phyloP scores from a whole-genome alignment of 176 grass and related monocot genomes.

The Avena eriantha region DNA sequence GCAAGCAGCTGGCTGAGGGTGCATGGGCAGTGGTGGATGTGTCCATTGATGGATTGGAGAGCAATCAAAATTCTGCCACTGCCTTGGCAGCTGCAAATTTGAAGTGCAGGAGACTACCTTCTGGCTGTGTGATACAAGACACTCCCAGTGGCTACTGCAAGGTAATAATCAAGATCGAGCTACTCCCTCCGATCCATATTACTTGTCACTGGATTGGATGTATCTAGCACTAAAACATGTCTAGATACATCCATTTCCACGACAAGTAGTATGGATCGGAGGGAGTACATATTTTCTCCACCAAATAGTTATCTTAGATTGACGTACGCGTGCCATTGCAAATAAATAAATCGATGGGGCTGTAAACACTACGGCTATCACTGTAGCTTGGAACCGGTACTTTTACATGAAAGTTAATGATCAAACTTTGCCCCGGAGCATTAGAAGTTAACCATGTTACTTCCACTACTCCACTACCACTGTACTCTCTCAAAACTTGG shows the following conservation, averaged over 20 bases:
- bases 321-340: not conserved
- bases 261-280: no score
- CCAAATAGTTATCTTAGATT: not conserved
- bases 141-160: conserved; percentile 91
- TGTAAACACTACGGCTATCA: conserved; percentile 7
- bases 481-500: conserved; percentile 44
- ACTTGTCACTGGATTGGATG: no score
- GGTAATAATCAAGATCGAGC: conserved; percentile 46
- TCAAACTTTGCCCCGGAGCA: conserved; percentile 33
- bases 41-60: conserved; percentile 75
- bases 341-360: not conserved
- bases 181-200: no score
- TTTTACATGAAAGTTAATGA: conserved; percentile 40
- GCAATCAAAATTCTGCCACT: conserved; percentile 54
- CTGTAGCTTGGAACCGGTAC: conserved; percentile 14
- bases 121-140: conserved; percentile 91
- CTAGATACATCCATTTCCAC: no score
- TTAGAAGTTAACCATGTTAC: conserved; percentile 41
- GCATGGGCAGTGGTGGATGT: conserved; percentile 89
- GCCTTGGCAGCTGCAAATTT: conserved; percentile 45
- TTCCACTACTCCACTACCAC: conserved; percentile 62
- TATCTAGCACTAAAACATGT: no score
- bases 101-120: conserved; percentile 80
- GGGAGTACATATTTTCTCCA: conserved; percentile 9
- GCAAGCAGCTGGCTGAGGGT: conserved; percentile 82